A percentile compares a stretch with the other conserved stretches of the same genome.
Conservation (phyloP, 2,329 filamentous ascomycete species). For the Lasiodiplodia sp. region DNA sequence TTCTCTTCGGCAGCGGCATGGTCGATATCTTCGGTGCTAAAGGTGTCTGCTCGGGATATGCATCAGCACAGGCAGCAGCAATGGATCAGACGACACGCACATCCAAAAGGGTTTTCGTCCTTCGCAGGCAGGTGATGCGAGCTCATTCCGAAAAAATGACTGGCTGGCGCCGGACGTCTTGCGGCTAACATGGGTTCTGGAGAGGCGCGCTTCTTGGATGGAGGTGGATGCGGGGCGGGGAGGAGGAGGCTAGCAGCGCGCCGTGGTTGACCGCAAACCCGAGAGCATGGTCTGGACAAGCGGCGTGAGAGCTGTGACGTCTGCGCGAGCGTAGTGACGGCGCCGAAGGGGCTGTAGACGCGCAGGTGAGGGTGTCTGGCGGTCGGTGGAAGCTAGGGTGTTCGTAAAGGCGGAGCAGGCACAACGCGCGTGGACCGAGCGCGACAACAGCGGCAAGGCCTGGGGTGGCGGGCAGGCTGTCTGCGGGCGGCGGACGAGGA, state of each 20-base stretch:
- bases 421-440: constrained; percentile 14
- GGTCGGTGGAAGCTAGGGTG: constrained; percentile 21
- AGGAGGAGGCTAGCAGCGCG: constrained; percentile 17
- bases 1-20: constrained; percentile 28
- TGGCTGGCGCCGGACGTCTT: constrained; percentile 23
- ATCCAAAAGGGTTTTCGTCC: constrained; percentile 28
- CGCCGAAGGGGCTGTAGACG: constrained; percentile 4
- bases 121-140: constrained; percentile 27
- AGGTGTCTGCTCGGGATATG: constrained; percentile 6
- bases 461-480: not conserved
- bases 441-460: not conserved
- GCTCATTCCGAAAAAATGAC: constrained; percentile 30
- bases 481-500: not conserved
- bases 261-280: constrained; percentile 8
- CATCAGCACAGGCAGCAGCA: constrained; percentile 9
- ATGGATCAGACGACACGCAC: constrained; percentile 22
- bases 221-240: constrained; percentile 1
- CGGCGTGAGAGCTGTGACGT: not conserved
- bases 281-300: constrained; percentile 1
- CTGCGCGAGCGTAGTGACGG: constrained; percentile 15
- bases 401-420: constrained; percentile 2
- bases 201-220: not conserved
- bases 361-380: constrained; percentile 7
- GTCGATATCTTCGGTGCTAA: constrained; percentile 22
- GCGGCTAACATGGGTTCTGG: constrained; percentile 28